Percentiles rank a stretch among this genome's conserved stretches.
Conservation (phyloP, 192 early-diverging fungal genomes). For the Pilobolus umbonatus region DNA sequence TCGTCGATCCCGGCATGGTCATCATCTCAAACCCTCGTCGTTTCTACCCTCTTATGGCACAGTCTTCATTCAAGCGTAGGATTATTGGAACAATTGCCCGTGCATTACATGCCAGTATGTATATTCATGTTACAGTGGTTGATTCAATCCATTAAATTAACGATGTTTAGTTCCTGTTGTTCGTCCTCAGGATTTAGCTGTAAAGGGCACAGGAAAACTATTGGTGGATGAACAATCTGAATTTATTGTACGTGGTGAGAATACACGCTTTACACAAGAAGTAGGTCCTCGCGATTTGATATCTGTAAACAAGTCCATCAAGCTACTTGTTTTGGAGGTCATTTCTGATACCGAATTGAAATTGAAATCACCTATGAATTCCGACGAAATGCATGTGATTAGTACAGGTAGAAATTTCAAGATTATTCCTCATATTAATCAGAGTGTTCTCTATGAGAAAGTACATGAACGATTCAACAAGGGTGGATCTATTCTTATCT, state of each 20-base stretch:
- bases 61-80: slow-evolving; percentile 75
- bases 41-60: slow-evolving; percentile 71
- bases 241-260: slow-evolving; percentile 54
- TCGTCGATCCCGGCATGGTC: slow-evolving; percentile 90
- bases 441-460: slow-evolving; percentile 72
- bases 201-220: slow-evolving; percentile 58
- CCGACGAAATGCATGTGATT: slow-evolving; percentile 40
- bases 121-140: neutral
- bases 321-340: slow-evolving; percentile 63
- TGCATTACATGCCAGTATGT: slow-evolving; percentile 70
- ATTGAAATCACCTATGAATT: slow-evolving; percentile 65
- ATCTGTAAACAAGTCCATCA: slow-evolving; percentile 36
- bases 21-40: slow-evolving; percentile 70
- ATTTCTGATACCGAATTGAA: slow-evolving; percentile 73
- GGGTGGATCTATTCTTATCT: slow-evolving; percentile 88
- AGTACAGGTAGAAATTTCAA: slow-evolving; percentile 49
- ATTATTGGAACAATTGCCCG: slow-evolving; percentile 80
- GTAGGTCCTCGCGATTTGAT: slow-evolving; percentile 54
- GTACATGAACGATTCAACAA: slow-evolving; percentile 73
- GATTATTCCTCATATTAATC: slow-evolving; percentile 80
- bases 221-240: slow-evolving; percentile 48
- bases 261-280: slow-evolving; percentile 65
- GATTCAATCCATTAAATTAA: neutral
- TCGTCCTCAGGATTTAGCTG: slow-evolving; percentile 84
- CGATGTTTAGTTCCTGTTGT: slow-evolving; percentile 75